phyloP scores from a whole-genome alignment of 1,139 yeast genomes.

The Saccharomyces hybrid region DNA sequence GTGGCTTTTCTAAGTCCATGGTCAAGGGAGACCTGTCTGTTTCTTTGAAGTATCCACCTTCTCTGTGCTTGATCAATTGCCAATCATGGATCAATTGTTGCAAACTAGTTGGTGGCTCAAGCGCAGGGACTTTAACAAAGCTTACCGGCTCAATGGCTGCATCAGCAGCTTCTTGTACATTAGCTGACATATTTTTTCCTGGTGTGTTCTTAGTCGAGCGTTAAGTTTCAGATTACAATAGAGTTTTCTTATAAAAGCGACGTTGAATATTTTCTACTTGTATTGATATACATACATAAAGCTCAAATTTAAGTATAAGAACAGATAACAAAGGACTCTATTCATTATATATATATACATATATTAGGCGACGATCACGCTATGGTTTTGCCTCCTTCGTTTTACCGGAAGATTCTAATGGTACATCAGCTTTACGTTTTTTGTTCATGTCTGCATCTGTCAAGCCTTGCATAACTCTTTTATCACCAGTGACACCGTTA shows the following conservation, averaged over 20 bases:
- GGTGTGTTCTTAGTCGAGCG: not conserved
- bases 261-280: not conserved
- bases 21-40: constrained; percentile 41
- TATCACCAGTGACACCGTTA: constrained; percentile 53
- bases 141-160: constrained; percentile 13
- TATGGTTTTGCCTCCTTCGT: not conserved
- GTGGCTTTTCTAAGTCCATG: constrained; percentile 34
- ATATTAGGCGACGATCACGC: not conserved
- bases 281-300: not conserved
- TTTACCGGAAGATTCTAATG: constrained; percentile 4
- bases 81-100: constrained; percentile 29
- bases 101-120: constrained; percentile 16
- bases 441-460: constrained; percentile 8
- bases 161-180: constrained; percentile 3
- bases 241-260: not conserved
- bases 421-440: constrained; percentile 20
- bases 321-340: not conserved
- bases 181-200: not conserved
- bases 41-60: constrained; percentile 46
- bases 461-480: constrained; percentile 32
- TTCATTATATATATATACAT: no score
- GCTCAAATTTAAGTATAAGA: not conserved
- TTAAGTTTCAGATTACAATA: not conserved
- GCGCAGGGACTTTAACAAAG: constrained; percentile 16
- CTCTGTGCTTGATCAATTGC: constrained; percentile 36